Base-by-base conservation (phyloP, 2,329 filamentous ascomycete genomes). In the Trichothecium sympodiale region DNA sequence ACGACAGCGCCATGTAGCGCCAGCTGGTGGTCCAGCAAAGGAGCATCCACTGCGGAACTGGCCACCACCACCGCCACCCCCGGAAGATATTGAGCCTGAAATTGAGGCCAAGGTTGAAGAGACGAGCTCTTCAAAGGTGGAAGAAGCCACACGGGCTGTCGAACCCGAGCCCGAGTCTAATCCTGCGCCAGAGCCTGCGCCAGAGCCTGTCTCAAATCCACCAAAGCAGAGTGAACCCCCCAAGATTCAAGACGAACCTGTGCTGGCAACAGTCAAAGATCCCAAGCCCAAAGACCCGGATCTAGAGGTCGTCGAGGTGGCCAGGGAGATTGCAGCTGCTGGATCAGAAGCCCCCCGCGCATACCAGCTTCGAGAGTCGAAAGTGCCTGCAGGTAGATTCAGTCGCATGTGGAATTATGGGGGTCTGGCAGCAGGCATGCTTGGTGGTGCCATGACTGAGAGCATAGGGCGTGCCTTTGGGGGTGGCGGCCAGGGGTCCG, bases 341-440 rank as follows among this genome's bases (percentile, higher is more conserved):
- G 36, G 41, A 14, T 12, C 39, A 43, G 32, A 41, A n/a, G 27
- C 36, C 18, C 39, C 52, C 18, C 43, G 52, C 35, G 40, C 49
- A 23, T 86, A 93, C 51, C 68, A 81, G 41, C 77, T 98, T 54
- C 73, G 81, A 37, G 89, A 96, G 51, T 98, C 91, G 8, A 80
- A 78, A 43, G 88, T 98, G 1, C 91, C 91, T 2, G 83, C 91
- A 1, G 86, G 87, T 7, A 78, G 91, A 4, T 61, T 98, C 35
- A 82, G 88, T 30, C 74, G 91, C 37, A 63, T 98, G 17, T 95
- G 89, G 84, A 93, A 98, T 57, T 98, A 96, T 53, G 76, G 86
- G 38, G 87, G 91, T 0, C 71, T 98, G 5, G 91, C 87, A 17
- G 89, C 87, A 1, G 93, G 89, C 32, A 94, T 98, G 88, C 77